A percentile compares a stretch with the other conserved stretches of the same genome.
Conservation (phyloP, 163 green algal species). For the Chlorella variabilis region DNA sequence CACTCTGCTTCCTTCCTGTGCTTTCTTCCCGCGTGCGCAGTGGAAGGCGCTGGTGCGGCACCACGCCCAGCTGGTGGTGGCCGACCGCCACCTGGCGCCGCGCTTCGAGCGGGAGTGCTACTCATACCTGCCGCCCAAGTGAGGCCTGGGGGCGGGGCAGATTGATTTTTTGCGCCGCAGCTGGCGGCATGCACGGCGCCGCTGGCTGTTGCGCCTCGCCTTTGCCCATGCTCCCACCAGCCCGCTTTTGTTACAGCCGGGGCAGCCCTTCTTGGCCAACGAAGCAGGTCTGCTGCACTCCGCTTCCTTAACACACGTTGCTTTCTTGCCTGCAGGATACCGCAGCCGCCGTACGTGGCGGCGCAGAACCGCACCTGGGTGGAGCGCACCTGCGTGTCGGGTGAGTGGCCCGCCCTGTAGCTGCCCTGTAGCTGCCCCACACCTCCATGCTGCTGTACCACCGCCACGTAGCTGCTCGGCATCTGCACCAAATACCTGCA, state of each 20-base stretch:
- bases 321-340: neutral
- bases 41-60: slow-evolving; percentile 69
- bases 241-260: too few relatives aligned
- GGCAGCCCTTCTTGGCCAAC: too few relatives aligned
- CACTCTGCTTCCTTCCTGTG: neutral
- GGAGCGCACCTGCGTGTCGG: slow-evolving; percentile 17
- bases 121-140: slow-evolving; percentile 15
- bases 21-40: slow-evolving; percentile 36
- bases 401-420: neutral
- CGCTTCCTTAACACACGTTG: neutral
- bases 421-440: neutral
- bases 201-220: too few relatives aligned
- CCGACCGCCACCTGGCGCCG: slow-evolving; percentile 53
- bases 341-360: neutral
- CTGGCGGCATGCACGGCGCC: neutral
- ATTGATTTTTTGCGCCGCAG: too few relatives aligned
- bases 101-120: slow-evolving; percentile 49
- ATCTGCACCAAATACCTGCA: too few relatives aligned
- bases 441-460: too few relatives aligned
- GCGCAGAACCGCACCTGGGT: slow-evolving; percentile 26
- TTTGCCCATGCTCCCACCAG: too few relatives aligned
- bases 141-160: neutral
- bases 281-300: too few relatives aligned
- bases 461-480: too few relatives aligned
- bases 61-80: slow-evolving; percentile 54